phyloP scores from a whole-genome alignment of 306 rosid species.

The Gillenia trifoliata region DNA sequence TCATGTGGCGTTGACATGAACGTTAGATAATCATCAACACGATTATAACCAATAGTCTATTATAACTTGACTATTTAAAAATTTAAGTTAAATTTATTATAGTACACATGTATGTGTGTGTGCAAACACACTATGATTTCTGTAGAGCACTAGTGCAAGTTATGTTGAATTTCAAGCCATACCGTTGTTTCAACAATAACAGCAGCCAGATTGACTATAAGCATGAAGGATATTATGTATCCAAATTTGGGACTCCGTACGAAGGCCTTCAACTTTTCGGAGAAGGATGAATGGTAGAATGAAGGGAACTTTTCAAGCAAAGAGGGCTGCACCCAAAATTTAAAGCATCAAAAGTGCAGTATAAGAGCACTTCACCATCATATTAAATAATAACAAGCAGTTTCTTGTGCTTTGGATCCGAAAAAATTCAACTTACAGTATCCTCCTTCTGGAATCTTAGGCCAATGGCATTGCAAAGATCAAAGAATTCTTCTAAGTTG shows the following conservation, averaged over 20 bases:
- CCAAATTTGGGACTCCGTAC: constrained; percentile 72
- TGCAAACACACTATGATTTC: not conserved
- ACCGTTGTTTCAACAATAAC: constrained; percentile 96
- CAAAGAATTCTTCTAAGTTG: constrained; percentile 77
- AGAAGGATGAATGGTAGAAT: constrained; percentile 45
- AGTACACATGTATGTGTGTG: not conserved
- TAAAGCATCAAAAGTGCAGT: constrained; percentile 25
- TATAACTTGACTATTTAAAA: not conserved
- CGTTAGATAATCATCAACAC: not conserved
- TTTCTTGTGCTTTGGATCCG: constrained; percentile 12
- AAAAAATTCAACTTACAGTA: constrained; percentile 45
- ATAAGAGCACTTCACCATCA: constrained; percentile 13
- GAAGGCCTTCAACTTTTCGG: constrained; percentile 65
- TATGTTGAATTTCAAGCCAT: constrained; percentile 30
- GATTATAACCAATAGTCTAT: not conserved
- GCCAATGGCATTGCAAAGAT: constrained; percentile 92
- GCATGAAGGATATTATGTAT: constrained; percentile 77
- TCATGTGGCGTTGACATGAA: not conserved
- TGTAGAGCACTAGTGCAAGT: not conserved
- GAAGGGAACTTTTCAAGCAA: constrained; percentile 52
- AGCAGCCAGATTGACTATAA: constrained; percentile 64
- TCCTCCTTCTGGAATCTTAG: constrained; percentile 81
- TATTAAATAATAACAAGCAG: constrained; percentile 9
- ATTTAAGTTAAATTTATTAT: too few relatives aligned
- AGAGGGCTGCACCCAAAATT: constrained; percentile 65